Evolutionary conservation across 2,329 filamentous ascomycete species (phyloP).

Genomic region (Claviceps digitariae): DNA sequence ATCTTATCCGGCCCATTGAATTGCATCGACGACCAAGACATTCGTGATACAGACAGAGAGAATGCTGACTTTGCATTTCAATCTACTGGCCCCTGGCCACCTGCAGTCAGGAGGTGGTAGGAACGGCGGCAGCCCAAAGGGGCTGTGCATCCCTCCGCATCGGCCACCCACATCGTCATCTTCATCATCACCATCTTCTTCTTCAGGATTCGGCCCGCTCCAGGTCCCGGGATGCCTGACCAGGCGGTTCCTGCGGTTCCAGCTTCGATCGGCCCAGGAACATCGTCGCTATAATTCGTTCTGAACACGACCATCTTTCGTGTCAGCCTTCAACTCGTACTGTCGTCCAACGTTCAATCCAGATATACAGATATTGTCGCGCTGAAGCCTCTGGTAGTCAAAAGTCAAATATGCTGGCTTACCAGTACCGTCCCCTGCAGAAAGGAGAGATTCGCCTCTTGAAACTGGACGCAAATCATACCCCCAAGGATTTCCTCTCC

Average conservation of each 20-base stretch:
- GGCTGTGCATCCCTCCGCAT: neutral
- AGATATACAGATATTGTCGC: too few relatives aligned
- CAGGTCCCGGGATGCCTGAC: neutral
- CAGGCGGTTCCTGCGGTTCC: neutral
- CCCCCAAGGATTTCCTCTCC: neutral
- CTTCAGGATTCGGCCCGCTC: too few relatives aligned
- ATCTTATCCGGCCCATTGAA: neutral
- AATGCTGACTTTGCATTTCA: too few relatives aligned
- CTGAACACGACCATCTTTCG: neutral
- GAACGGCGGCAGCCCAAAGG: too few relatives aligned
- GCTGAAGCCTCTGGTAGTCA: neutral
- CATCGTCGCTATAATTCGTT: neutral
- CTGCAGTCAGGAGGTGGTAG: too few relatives aligned
- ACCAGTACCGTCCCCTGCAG: constrained; percentile 1
- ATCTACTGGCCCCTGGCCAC: too few relatives aligned
- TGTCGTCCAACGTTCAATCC: neutral
- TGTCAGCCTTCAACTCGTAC: neutral
- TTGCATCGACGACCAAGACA: neutral
- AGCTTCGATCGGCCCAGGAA: neutral
- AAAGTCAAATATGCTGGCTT: neutral
- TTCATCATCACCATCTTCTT: neutral
- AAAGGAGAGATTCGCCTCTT: constrained; percentile 6
- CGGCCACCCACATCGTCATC: neutral
- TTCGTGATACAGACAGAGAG: too few relatives aligned
- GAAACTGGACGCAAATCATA: constrained; percentile 1